Evolutionary conservation across 306 rosid genomes (phyloP).

Genomic region (Fagus crenata): DNA sequence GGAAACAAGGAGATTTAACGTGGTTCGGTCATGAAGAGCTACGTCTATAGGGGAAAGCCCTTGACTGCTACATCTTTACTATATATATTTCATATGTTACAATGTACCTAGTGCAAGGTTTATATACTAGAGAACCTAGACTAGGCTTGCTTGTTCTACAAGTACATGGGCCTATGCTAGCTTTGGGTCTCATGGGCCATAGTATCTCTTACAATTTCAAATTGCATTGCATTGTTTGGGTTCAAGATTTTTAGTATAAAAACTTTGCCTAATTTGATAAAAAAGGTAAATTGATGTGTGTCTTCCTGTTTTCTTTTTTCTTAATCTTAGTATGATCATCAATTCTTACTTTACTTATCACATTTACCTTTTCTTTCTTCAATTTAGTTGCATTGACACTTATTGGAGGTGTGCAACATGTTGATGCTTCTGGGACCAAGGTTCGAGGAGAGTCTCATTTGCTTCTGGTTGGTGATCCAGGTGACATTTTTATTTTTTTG

Average conservation of each 20-base stretch:
- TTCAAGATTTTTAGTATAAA: conserved; percentile 1
- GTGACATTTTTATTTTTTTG: conserved; percentile 42
- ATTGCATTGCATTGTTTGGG: conserved; percentile 8
- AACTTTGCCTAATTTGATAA: neutral
- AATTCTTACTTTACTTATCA: conserved; percentile 4
- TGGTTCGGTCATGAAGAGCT: too few relatives aligned
- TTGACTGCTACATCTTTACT: too few relatives aligned
- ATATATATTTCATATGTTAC: too few relatives aligned
- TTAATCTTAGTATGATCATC: conserved; percentile 13
- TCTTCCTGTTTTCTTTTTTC: neutral
- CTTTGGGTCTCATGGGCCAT: too few relatives aligned
- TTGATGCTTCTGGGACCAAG: conserved; percentile 85
- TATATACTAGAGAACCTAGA: too few relatives aligned
- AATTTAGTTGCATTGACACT: conserved; percentile 81
- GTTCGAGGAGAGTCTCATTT: conserved; percentile 96
- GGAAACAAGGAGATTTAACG: too few relatives aligned
- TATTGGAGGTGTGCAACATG: conserved; percentile 95
- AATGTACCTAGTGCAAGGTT: too few relatives aligned
- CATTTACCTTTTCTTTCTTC: conserved; percentile 28
- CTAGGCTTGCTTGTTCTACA: too few relatives aligned
- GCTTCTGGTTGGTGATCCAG: conserved; percentile 96
- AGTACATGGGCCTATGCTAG: too few relatives aligned
- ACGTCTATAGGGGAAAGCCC: too few relatives aligned
- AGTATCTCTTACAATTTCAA: neutral
- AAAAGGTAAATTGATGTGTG: neutral